These are phyloP conservation scores for Diutina pseudorugosa DNA, from an alignment of 1,139 yeast species.

Conservation along the genomic window DNA sequence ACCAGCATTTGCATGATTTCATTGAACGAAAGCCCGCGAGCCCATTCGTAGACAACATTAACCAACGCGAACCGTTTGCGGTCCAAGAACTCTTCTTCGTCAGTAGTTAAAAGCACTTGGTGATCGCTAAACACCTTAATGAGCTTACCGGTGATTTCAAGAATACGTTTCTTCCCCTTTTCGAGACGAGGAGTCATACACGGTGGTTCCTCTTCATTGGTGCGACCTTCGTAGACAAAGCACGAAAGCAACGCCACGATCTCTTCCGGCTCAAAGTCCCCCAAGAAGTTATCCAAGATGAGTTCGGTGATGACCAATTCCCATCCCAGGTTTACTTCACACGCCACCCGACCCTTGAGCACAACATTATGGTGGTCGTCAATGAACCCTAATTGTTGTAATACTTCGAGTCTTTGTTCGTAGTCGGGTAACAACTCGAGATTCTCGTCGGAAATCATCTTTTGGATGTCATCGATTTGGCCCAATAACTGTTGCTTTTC, in stretches of 20 bases:
- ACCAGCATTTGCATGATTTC: conserved; percentile 81
- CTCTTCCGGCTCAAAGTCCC: conserved; percentile 91
- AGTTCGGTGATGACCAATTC: conserved; percentile 1
- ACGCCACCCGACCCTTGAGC: conserved; percentile 15
- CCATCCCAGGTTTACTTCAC: conserved; percentile 2
- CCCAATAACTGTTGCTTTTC: conserved; percentile 32
- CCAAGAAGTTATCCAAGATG: conserved; percentile 80
- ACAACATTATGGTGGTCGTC: conserved; percentile 67
- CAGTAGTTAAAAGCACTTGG: conserved; percentile 54
- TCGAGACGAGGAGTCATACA: conserved; percentile 71
- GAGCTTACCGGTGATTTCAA: conserved; percentile 56
- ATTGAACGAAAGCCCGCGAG: conserved; percentile 83
- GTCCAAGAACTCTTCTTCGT: conserved; percentile 71
- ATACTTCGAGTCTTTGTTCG: conserved; percentile 73
- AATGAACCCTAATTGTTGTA: conserved; percentile 64
- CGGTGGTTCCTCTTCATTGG: conserved; percentile 43
- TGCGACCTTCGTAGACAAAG: conserved; percentile 84
- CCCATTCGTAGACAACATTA: conserved; percentile 97
- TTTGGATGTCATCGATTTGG: conserved; percentile 45
- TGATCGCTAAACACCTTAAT: conserved; percentile 51
- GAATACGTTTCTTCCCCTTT: conserved; percentile 59
- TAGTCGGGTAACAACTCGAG: conserved; percentile 87
- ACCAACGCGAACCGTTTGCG: conserved; percentile 79
- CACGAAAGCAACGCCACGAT: conserved; percentile 86
- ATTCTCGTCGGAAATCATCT: conserved; percentile 72